Evolutionary conservation across 768 basidiomycete genomes (phyloP), one percentile per base, ranked within the genome.

Genomic region (Rubroboletus satanas): DNA sequence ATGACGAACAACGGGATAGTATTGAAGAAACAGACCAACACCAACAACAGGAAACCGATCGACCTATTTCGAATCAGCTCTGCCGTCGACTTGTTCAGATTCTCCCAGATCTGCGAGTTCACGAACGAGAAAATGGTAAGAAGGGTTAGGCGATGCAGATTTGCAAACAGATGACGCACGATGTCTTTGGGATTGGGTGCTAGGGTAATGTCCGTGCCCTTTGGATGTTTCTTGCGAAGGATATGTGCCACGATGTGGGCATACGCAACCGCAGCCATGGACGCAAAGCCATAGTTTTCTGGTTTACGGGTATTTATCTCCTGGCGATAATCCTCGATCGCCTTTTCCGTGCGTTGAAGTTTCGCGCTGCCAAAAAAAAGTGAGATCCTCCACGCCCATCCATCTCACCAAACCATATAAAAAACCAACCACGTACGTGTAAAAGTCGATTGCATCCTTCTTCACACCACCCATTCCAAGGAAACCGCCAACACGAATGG

Each of bases 141-240:
- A 21, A 21, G 9, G 17, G 11, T 28, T 15, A 31, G 12, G 5
- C 33, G 18, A 29, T 14, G 35, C 2, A 48, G 23, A n/a, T 11
- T 14, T 36, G 33, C 14, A 21, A 37, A 37, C 3, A 17, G 7
- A 46, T 35, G 44, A 74, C 82, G 54, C 59, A 91, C 89, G 53
- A 93, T 89, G 67, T 93, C 92, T 66, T 89, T 91, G 17, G 93
- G 92, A 68, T 93, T 91, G 1, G 93, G 93, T 3, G 93, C 93
- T 46, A 93, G 74, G 26, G 75, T 70, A 52, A 96, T 82, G 9
- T 73, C 75, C 0, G 90, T 81, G 7, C 90, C 88, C 64, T 87
- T 87, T 3, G 88, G 83, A 57, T 79, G 80, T 69, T 93, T 94
- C 53, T 74, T 74, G 31, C 73, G 72, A 45, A 94, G 76, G 56